Base-by-base conservation (phyloP, 2,329 filamentous ascomycete species). In the Botrytis pseudocinerea region DNA sequence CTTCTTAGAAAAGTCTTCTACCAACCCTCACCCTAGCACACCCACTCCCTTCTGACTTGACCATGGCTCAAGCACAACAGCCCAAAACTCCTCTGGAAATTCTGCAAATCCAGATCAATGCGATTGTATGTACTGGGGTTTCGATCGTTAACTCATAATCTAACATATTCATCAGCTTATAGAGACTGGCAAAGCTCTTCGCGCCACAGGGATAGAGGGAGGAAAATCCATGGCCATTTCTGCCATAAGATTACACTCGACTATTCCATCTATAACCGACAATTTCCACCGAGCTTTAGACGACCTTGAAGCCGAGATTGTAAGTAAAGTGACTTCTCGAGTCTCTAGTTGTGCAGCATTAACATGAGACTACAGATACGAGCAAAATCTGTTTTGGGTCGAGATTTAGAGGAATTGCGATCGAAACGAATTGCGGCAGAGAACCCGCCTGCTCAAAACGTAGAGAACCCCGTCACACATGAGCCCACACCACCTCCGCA, bases 121-220 rank as follows among this genome's bases (percentile, higher is more conserved):
- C 87, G 74, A 85, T 87, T 76, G 88, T 89, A 80, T 80, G 87
- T 81, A 61, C 10, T 25, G 42, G 65, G 28, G 38, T 44, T 48
- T 25, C n/a, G 35, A 61, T 42, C 63, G 20, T 28, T 51, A 69
- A 57, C 16, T n/a, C 57, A 32, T 20, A 35, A 18, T 40, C 69
- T 75, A 65, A 79, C 48, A 18, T 54, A 40, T 59, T 44, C 20
- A 48, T 57, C 22, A 90, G 88, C 85, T 90, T 40, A 83, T 90
- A 22, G 86, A 90, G 79, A 87, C 86, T 2, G 88, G 87, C 25
- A 90, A 88, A 78, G 86, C 87, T 28, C 81, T 90, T 20, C 87
- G 83, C 66, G 82, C 85, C 2, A 85, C 84, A 54, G 82, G 82
- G 44, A 85, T 83, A 76, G 85, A 87, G 75, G 82, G 83, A 22